Conservation (phyloP, 352 stramenopile genomes). For the Phytopythium boreale region DNA sequence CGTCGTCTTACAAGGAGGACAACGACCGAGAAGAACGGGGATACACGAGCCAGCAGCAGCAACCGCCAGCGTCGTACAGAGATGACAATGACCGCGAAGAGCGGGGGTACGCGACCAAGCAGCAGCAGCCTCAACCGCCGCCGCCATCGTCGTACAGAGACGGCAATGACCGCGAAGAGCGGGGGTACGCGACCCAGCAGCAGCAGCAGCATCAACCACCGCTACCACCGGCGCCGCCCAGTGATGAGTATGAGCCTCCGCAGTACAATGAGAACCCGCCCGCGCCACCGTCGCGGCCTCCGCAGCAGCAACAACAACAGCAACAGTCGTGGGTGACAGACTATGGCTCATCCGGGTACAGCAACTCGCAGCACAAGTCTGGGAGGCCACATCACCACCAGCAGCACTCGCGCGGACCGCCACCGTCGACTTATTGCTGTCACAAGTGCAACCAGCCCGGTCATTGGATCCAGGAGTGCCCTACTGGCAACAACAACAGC, state of each 20-base stretch:
- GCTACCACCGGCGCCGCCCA: slow-evolving; percentile 11
- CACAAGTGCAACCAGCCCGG: slow-evolving; percentile 74
- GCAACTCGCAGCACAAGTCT: slow-evolving; percentile 16
- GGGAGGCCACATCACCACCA: slow-evolving; percentile 16
- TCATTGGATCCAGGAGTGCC: slow-evolving; percentile 81
- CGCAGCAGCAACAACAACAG: slow-evolving; percentile 9
- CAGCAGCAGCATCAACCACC: slow-evolving; percentile 12
- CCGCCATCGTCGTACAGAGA: slow-evolving; percentile 8
- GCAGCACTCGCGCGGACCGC: slow-evolving; percentile 21
- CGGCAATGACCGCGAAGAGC: slow-evolving; percentile 7
- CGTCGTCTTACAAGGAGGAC: background rate
- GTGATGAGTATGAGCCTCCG: slow-evolving; percentile 14
- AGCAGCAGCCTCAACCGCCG: slow-evolving; percentile 9
- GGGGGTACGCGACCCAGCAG: slow-evolving; percentile 8
- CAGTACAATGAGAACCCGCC: background rate
- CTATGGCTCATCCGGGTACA: slow-evolving; percentile 2
- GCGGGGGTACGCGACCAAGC: slow-evolving; percentile 8
- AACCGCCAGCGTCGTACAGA: slow-evolving; percentile 7
- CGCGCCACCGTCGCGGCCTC: background rate
- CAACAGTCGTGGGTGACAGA: slow-evolving; percentile 7
- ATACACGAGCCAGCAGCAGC: background rate
- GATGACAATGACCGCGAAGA: slow-evolving; percentile 9
- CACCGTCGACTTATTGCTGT: slow-evolving; percentile 65
- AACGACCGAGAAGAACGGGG: slow-evolving; percentile 3
- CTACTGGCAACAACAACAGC: slow-evolving; percentile 21